Base-by-base conservation (phyloP, 2,329 filamentous ascomycete genomes). In the Onygenales sp. region DNA sequence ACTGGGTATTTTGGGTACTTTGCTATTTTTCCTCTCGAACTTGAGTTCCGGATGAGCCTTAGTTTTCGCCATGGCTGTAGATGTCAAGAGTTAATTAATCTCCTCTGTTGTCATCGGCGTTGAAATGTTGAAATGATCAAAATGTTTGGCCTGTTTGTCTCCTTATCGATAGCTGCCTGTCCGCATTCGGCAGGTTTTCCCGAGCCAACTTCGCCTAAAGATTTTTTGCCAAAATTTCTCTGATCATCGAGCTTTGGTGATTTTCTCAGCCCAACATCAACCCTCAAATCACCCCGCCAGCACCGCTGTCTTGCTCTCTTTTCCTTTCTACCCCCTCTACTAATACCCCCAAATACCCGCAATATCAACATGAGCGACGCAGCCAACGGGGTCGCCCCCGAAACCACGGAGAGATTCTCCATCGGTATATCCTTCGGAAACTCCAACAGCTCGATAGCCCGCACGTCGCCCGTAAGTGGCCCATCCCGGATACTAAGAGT, bases 361-460 rank as follows among this genome's bases (percentile, higher is more conserved):
- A 40, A 39, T 10, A 40, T 13, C 17, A 21, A 14, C 33, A 76
- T 77, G 74, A 74, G 70, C 65, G 68, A 82, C 76, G 76, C 79
- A 71, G 68, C 75, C 63, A 72, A 78, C 75, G 69, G 73, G 70
- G 66, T 70, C 65, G 63, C 70, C 69, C 67, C 70, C 66, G 63
- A 68, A 57, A 47, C 62, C 33, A 59, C 67, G 36, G 76, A 80
- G 70, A 74, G 80, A 64, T 78, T 79, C 65, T 88, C 86, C 69
- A 97, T 98, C 74, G 93, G 93, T 70, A 90, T 98, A 69, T 87
- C 91, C 62, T 96, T 97, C 78, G 93, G 93, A 75, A 98, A 97
- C 78, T 91, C 90, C 57, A 95, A 95, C 84, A 94, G 89, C 77
- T 96, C 90, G 56, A 96, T 98, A 74, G 92, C 92, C 64, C 90